Evolutionary conservation across 345 rosid genomes (phyloP), one percentile per base, ranked within the genome.

Genomic region (Citrus cavaleriei): DNA sequence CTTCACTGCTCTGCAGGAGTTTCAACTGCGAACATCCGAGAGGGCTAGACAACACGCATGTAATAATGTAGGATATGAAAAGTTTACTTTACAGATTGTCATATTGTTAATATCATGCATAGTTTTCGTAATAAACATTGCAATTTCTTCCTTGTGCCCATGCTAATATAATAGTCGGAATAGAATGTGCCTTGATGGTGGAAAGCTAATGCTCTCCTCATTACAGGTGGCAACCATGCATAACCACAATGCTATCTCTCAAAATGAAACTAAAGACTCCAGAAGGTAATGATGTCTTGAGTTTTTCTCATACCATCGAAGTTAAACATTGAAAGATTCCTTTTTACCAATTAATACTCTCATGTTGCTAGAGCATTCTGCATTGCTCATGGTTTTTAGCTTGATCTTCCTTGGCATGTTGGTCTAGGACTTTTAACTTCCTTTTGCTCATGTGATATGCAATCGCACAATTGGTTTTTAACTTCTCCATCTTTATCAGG

Each of bases 1-100:
- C 58, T 77, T 60, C 19, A 32, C 74, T 83, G 75, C 79, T 61
- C 75, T 70, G 22, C 65, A 88, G 91, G 82, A 68, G 67, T 86
- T 86, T 82, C 85, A 85, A 64, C 67, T 86, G 62, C 86, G 88
- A 68, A 86, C 91, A 71, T 78, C 77, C 3, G 83, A 81, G 74
- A 83, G 89, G 79, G 86, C 84, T 61, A 83, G 27, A 82, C 87
- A 83, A 37, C 84, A 77, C 59, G 81, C 80, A 68, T 37, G 30
- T 35, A 68, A 42, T 25, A 68, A 76, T 69, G 88, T 86, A 81
- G 63, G 88, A 68, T 22, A 66, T 68, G 13, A 25, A 65, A 59
- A 19, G 46, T 42, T n/a, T 59, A 77, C 16, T 67, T 68, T 27
- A 24, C 61, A 7, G 66, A 57, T 77, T 35, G 42, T 51, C 19